Conservation (phyloP, 768 basidiomycete species). For the Suillus luteus region DNA sequence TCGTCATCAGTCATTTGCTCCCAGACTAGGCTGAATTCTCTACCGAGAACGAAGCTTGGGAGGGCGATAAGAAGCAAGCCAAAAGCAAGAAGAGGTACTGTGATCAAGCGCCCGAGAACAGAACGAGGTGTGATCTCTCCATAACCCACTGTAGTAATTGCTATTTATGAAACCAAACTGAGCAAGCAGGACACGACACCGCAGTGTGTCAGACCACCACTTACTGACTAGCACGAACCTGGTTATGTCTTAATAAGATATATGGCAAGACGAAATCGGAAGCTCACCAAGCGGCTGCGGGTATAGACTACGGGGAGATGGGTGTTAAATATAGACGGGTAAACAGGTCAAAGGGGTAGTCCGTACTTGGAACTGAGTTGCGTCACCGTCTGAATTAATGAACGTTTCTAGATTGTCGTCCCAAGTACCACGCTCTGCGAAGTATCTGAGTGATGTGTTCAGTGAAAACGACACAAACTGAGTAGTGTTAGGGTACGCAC, state of each 20-base stretch:
- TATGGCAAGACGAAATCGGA: constrained; percentile 16
- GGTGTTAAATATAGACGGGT: background rate
- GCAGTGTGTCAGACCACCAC: constrained; percentile 30
- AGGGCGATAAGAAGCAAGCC: constrained; percentile 88
- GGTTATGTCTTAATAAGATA: background rate
- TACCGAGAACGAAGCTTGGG: constrained; percentile 87
- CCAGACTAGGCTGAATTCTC: constrained; percentile 92
- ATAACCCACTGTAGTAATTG: constrained; percentile 89
- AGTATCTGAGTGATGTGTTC: constrained; percentile 55
- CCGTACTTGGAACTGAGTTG: constrained; percentile 72
- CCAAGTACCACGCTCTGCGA: constrained; percentile 90
- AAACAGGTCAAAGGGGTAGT: background rate
- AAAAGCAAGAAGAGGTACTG: constrained; percentile 83
- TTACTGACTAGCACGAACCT: constrained; percentile 80
- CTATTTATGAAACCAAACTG: constrained; percentile 34
- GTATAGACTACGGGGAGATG: constrained; percentile 53
- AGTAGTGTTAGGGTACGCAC: constrained; percentile 40
- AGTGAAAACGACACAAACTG: background rate
- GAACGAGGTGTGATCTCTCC: constrained; percentile 91
- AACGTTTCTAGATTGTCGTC: constrained; percentile 78
- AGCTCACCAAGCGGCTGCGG: constrained; percentile 75
- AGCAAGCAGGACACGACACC: background rate
- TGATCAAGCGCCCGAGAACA: constrained; percentile 83
- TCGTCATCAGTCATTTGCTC: constrained; percentile 67
- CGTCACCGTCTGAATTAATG: constrained; percentile 83